Evolutionary conservation across 83 land plant genomes (phyloP), one percentile per base, ranked within the genome.

Genomic region (Thuja plicata): DNA sequence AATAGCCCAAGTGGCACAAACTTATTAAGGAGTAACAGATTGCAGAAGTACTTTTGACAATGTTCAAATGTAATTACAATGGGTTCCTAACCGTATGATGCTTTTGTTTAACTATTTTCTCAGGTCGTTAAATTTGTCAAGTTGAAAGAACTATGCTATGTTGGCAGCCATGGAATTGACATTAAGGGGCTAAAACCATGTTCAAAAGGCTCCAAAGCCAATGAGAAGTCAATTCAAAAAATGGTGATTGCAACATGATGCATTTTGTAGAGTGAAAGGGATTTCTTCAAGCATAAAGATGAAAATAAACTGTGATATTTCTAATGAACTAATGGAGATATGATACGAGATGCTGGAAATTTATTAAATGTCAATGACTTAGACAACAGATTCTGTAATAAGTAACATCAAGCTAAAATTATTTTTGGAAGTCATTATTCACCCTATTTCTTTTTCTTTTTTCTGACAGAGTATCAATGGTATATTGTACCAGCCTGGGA

Each of bases 111-210:
- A 82, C 34, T 19, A 45, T 34, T 54, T 50, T 82, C 73, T 13
- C 92, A 96, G 96, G 98, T 96, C 1, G 94, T 86, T 87, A 92
- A 94, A 43, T 96, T 96, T 88, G 92, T 96, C 0, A 88, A 89
- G 85, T 89, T 96, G 71, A 45, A 92, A 16, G 96, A 94, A 54
- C 93, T 96, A 27, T 94, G 93, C 84, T 96, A 96, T 89, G 96
- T 95, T 80, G 96, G 98, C 6, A 95, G 98, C 84, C 98, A 96
- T 93, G 96, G 98, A 12, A 96, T 95, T 96, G 98, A 96, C 90
- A 96, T 96, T 5, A 93, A 92, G 96, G 93, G 94, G 30, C 95
- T 96, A 62, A 90, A 87, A 57, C 88, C 78, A 52, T 73, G 89
- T 45, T 86, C 77, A 32, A 88, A 5, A 10, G 88, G 86, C 74